Evolutionary conservation across 2,329 filamentous ascomycete species (phyloP).

Genomic region (Cercospora zeina): DNA sequence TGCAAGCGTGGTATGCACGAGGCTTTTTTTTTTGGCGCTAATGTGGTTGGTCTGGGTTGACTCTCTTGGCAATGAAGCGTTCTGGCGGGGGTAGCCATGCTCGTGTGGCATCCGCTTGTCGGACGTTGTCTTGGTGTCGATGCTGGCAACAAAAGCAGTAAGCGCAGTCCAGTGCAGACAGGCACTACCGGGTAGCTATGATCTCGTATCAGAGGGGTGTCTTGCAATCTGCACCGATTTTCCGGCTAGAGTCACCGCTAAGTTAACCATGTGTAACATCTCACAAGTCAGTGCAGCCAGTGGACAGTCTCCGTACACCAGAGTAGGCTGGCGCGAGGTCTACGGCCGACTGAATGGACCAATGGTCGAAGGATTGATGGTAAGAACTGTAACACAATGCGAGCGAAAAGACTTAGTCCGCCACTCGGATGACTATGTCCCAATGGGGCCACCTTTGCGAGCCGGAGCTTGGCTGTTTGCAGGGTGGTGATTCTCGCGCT

Average conservation of each 20-base stretch:
- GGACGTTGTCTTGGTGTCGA: background rate
- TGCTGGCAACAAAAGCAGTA: conserved; percentile 8
- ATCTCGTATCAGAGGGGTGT: background rate
- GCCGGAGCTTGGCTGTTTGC: background rate
- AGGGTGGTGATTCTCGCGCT: background rate
- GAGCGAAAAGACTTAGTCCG: conserved; percentile 9
- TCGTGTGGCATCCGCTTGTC: background rate
- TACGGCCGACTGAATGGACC: background rate
- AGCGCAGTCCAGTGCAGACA: background rate
- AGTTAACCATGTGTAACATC: background rate
- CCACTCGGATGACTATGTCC: conserved; percentile 3
- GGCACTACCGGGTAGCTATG: conserved; percentile 3
- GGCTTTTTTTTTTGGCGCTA: background rate
- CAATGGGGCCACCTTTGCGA: conserved; percentile 7
- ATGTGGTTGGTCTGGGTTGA: conserved; percentile 14
- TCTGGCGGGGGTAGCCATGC: conserved; percentile 1
- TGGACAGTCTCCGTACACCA: background rate
- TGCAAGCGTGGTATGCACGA: conserved; percentile 9
- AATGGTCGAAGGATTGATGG: background rate
- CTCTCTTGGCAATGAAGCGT: conserved; percentile 5
- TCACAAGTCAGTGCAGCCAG: background rate
- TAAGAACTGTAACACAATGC: background rate
- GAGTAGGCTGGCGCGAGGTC: background rate
- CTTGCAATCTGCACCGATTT: background rate
- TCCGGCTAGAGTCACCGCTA: background rate